phyloP scores from a whole-genome alignment of 2,329 filamentous ascomycete species.

The Dothidotthia symphoricarpi region DNA sequence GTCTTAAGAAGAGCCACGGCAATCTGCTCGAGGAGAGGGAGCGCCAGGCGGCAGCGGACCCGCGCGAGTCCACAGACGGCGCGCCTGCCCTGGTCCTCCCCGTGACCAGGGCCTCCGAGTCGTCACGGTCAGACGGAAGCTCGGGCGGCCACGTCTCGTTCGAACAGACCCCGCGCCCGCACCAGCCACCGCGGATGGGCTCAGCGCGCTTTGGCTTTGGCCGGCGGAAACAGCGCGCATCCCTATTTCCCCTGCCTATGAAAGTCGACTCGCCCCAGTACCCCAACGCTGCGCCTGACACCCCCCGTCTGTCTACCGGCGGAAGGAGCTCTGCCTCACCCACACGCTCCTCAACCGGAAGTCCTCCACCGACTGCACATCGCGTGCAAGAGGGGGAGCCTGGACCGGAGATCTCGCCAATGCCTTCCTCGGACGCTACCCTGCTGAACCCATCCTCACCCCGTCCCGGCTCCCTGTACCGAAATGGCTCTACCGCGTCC shows the following conservation, averaged over 20 bases:
- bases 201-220: constrained; percentile 71
- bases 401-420: constrained; percentile 32
- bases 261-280: constrained; percentile 57
- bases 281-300: constrained; percentile 48
- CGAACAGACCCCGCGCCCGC: constrained; percentile 35
- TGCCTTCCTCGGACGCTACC: constrained; percentile 52
- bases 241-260: constrained; percentile 85
- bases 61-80: constrained; percentile 62
- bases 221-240: constrained; percentile 66
- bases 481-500: constrained; percentile 62
- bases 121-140: constrained; percentile 84
- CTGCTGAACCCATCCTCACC: constrained; percentile 49
- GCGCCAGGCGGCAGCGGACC: constrained; percentile 51
- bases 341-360: constrained; percentile 37
- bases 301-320: constrained; percentile 44
- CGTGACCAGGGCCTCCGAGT: constrained; percentile 71
- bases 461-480: constrained; percentile 48
- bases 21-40: constrained; percentile 42
- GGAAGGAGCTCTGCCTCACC: constrained; percentile 37
- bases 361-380: constrained; percentile 39
- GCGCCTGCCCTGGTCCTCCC: constrained; percentile 63
- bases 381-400: constrained; percentile 30
- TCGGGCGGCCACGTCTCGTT: constrained; percentile 52
- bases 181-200: constrained; percentile 60
- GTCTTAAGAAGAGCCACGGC: constrained; percentile 27